A percentile compares a stretch with the other conserved stretches of the same genome.
Evolutionary conservation across 108 stramenopile species (phyloP).

Genomic region (Mediolabrus comicus): DNA sequence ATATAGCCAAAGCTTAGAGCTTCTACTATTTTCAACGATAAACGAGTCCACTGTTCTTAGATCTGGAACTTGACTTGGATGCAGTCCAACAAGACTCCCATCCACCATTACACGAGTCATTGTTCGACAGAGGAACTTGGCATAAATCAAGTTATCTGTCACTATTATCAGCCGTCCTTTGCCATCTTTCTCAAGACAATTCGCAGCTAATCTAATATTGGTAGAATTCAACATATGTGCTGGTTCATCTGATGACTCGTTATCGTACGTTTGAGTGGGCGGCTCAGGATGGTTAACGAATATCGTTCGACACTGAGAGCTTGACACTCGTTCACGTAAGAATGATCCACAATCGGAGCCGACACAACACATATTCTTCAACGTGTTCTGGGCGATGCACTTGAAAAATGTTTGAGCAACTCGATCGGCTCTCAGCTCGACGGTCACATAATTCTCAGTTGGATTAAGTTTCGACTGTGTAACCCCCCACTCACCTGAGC

Average conservation of each 20-base stretch:
- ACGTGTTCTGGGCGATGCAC: constrained; percentile 37
- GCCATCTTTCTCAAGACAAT: constrained; percentile 44
- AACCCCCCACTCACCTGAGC: constrained; percentile 81
- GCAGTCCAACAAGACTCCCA: constrained; percentile 19
- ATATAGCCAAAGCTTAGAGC: constrained; percentile 40
- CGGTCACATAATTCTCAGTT: constrained; percentile 62
- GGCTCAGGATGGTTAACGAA: constrained; percentile 89
- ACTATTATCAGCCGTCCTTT: constrained; percentile 65
- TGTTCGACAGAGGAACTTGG: constrained; percentile 62
- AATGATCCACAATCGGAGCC: constrained; percentile 77
- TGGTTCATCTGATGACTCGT: constrained; percentile 50
- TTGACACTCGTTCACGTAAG: constrained; percentile 46
- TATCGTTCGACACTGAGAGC: constrained; percentile 51
- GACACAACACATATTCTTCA: constrained; percentile 72
- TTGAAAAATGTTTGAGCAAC: constrained; percentile 69
- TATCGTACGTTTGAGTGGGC: constrained; percentile 80
- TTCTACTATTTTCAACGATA: background rate
- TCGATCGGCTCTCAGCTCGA: constrained; percentile 82
- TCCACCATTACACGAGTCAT: constrained; percentile 44
- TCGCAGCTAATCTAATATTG: constrained; percentile 49
- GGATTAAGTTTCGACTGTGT: constrained; percentile 64
- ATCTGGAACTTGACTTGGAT: constrained; percentile 20
- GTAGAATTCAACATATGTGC: constrained; percentile 77
- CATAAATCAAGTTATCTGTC: constrained; percentile 82
- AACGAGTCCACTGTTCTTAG: constrained; percentile 25